Percentiles rank a stretch among this genome's conserved stretches.
phyloP scores from a whole-genome alignment of 148 eudicot species.

The Pharnaceum exiguum region DNA sequence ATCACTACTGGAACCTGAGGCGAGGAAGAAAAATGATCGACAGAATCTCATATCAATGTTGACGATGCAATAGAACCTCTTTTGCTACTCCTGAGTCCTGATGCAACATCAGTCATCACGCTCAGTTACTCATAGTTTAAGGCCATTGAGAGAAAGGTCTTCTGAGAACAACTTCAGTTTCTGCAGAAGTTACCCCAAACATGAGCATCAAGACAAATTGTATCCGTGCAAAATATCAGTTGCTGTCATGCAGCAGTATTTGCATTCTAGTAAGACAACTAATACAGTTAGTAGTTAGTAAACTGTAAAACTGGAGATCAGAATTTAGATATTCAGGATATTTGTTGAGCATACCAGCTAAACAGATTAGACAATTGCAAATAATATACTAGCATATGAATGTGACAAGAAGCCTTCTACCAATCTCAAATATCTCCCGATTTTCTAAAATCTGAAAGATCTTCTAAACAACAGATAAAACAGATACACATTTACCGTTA shows the following conservation, averaged over 20 bases:
- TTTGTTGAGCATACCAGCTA: too few species aligned
- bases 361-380: too few species aligned
- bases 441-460: neutral
- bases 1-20: neutral
- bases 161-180: slow-evolving; percentile 59
- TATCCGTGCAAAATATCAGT: neutral
- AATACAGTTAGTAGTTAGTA: too few species aligned
- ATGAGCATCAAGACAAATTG: neutral
- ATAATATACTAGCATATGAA: too few species aligned
- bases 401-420: neutral
- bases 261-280: neutral
- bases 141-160: slow-evolving; percentile 31
- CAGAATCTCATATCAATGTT: neutral
- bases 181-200: slow-evolving; percentile 26
- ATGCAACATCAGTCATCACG: neutral
- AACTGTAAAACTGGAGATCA: too few species aligned
- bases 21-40: neutral
- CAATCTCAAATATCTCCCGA: too few species aligned
- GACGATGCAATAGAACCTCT: neutral
- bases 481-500: slow-evolving; percentile 44
- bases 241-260: neutral
- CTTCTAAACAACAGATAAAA: neutral
- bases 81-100: neutral
- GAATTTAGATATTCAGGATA: too few species aligned
- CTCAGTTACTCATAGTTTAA: slow-evolving; percentile 25